phyloP scores from a whole-genome alignment of 2,329 filamentous ascomycete species.

The Torrubiella hemipterigena region DNA sequence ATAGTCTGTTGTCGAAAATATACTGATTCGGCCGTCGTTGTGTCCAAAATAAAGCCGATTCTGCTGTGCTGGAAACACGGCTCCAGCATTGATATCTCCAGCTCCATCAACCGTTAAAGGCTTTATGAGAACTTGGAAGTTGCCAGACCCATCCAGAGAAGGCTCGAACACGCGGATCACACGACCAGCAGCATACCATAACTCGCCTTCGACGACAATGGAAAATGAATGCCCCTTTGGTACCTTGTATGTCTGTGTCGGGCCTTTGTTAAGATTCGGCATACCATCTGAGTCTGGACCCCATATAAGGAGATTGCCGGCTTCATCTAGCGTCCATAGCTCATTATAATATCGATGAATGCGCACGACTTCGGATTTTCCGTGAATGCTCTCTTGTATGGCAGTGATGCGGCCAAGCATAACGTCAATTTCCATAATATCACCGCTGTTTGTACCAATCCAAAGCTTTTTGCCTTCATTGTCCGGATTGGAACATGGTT shows the following conservation, averaged over 20 bases:
- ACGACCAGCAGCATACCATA: constrained; percentile 84
- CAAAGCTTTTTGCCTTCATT: constrained; percentile 75
- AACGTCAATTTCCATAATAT: constrained; percentile 83
- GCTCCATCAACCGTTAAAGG: constrained; percentile 60
- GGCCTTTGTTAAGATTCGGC: constrained; percentile 62
- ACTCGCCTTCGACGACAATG: constrained; percentile 67
- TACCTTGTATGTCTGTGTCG: constrained; percentile 62
- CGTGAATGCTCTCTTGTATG: constrained; percentile 61
- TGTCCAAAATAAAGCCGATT: constrained; percentile 85
- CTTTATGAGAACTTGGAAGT: constrained; percentile 64
- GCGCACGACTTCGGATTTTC: constrained; percentile 65
- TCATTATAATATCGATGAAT: constrained; percentile 82
- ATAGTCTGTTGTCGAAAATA: constrained; percentile 75
- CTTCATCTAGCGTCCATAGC: constrained; percentile 89
- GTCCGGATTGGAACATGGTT: constrained; percentile 63
- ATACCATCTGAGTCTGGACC: constrained; percentile 58
- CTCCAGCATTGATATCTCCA: constrained; percentile 79
- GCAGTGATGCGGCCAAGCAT: constrained; percentile 56
- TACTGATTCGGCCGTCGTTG: constrained; percentile 81
- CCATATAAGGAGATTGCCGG: constrained; percentile 81
- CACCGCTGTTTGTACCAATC: constrained; percentile 82
- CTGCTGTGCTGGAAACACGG: constrained; percentile 60
- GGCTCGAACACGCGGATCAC: constrained; percentile 78
- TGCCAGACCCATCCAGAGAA: constrained; percentile 50
- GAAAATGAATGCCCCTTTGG: constrained; percentile 79